Evolutionary conservation across 352 stramenopile species (phyloP), one percentile per base, ranked within the genome.

Genomic region (Blastocystis sp.): DNA sequence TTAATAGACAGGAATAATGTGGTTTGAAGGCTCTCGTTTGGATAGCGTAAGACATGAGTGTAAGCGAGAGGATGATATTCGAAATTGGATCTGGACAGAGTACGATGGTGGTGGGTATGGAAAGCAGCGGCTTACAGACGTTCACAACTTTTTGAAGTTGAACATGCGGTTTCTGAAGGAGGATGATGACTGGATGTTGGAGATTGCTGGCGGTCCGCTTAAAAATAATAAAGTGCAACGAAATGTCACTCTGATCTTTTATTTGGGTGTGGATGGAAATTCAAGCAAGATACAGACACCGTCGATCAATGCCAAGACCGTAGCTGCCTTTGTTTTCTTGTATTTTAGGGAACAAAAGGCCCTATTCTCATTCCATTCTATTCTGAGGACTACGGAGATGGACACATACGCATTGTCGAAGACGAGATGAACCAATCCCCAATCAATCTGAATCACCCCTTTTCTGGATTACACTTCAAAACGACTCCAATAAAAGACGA

Each of bases 1-100:
- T 53, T 11, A 7, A 5, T 79, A 81, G 70, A 65, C 70, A 26
- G 70, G 70, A 37, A 63, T 81, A n/a, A 81, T 81, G 70, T 81
- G 70, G 70, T 81, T 81, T 64, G 70, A 81, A 81, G 70, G 70
- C 20, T 64, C 70, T 20, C 39, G 70, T 0, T 26, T 81, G 3
- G 70, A 81, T 65, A 81, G 70, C 45, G 50, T 81, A 65, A 41
- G 70, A 34, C 70, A 81, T 81, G 70, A 81, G 34, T 81, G 70
- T 41, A 63, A 65, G 43, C 70, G 54, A 39, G 47, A 81, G 30
- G 70, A 81, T 41, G 70, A 81, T 43, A 81, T 81, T 65, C 24
- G 39, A 16, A 24, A 30, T 16, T 81, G 70, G 70, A 47, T 41
- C 5, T 81, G 70, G 70, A 81, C 20, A 20, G 43, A 81, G 37